These are phyloP conservation scores for Hortaea sp. DNA, from an alignment of 2,329 filamentous ascomycete genomes.

Conservation along the genomic window DNA sequence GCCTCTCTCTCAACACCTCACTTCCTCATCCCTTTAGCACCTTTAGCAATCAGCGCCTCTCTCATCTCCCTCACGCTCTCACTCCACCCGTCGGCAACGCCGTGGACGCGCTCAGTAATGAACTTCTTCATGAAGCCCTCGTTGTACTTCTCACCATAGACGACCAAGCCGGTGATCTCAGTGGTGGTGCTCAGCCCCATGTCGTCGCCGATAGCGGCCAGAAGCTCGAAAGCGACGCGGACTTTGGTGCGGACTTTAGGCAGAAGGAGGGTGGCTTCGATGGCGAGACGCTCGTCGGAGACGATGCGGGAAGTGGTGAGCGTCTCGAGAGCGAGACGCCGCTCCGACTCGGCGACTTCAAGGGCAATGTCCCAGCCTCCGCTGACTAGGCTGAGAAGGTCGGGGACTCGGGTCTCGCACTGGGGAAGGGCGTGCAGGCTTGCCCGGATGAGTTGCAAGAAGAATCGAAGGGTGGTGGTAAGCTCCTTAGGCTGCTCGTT, in stretches of 20 bases:
- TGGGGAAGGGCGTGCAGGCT: conserved; percentile 54
- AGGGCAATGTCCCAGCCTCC: conserved; percentile 57
- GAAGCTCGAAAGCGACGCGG: conserved; percentile 50
- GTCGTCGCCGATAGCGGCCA: conserved; percentile 28
- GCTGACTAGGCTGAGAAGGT: conserved; percentile 51
- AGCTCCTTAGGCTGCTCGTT: conserved; percentile 35
- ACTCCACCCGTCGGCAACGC: conserved; percentile 31
- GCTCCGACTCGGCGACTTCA: conserved; percentile 50
- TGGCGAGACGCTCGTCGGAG: conserved; percentile 53
- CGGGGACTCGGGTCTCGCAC: conserved; percentile 44
- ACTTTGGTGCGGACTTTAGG: conserved; percentile 58
- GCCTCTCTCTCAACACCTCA: neutral
- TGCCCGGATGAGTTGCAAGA: conserved; percentile 61
- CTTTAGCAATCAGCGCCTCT: conserved; percentile 33
- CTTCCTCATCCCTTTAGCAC: conserved; percentile 29
- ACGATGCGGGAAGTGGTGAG: conserved; percentile 55
- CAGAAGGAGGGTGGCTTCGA: conserved; percentile 55
- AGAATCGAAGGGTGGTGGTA: conserved; percentile 62
- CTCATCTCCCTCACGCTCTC: conserved; percentile 35
- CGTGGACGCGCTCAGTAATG: conserved; percentile 43
- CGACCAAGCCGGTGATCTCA: conserved; percentile 44
- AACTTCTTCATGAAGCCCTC: conserved; percentile 66
- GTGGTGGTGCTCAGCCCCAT: conserved; percentile 36
- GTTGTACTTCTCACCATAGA: conserved; percentile 73
- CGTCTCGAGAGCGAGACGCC: conserved; percentile 52